A percentile compares a stretch with the other conserved stretches of the same genome.
phyloP scores from a whole-genome alignment of 2,329 filamentous ascomycete species.

The Ophiostoma quercus region DNA sequence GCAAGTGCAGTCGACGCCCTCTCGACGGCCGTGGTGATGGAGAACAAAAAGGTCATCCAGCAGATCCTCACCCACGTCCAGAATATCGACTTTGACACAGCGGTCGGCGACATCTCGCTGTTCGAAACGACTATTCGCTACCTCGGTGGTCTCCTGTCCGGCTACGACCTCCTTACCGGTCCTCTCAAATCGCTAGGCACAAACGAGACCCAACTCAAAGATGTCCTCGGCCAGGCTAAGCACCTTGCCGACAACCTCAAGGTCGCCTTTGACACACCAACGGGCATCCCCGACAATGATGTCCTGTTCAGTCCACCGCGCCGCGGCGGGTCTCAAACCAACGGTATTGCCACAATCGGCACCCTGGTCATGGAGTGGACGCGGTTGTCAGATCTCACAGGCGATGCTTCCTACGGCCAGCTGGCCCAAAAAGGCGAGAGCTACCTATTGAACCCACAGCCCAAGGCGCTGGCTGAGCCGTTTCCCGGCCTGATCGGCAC shows the following conservation, averaged over 20 bases:
- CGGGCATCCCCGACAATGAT: constrained; percentile 67
- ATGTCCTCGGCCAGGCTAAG: constrained; percentile 61
- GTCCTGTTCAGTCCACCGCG: constrained; percentile 54
- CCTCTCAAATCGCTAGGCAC: constrained; percentile 48
- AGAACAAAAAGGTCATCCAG: constrained; percentile 59
- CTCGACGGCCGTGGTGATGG: constrained; percentile 74
- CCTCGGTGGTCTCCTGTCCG: constrained; percentile 72
- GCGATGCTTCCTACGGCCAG: constrained; percentile 59
- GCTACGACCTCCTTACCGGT: constrained; percentile 66
- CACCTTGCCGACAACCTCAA: constrained; percentile 67
- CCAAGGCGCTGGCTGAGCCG: constrained; percentile 54
- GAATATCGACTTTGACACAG: constrained; percentile 64
- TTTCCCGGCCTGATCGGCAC: constrained; percentile 73
- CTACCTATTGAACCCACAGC: constrained; percentile 63
- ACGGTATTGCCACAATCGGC: constrained; percentile 70
- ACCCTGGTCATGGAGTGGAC: constrained; percentile 82
- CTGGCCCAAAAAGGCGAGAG: constrained; percentile 63
- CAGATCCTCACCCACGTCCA: constrained; percentile 67
- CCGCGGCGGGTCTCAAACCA: constrained; percentile 49
- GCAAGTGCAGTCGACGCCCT: constrained; percentile 77
- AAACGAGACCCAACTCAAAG: constrained; percentile 45
- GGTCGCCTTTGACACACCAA: constrained; percentile 71
- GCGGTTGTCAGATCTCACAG: constrained; percentile 68
- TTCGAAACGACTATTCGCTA: constrained; percentile 93
- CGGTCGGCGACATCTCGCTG: constrained; percentile 59